Evolutionary conservation across 2,329 filamentous ascomycete species (phyloP).

Genomic region (Aspergillus sp.): DNA sequence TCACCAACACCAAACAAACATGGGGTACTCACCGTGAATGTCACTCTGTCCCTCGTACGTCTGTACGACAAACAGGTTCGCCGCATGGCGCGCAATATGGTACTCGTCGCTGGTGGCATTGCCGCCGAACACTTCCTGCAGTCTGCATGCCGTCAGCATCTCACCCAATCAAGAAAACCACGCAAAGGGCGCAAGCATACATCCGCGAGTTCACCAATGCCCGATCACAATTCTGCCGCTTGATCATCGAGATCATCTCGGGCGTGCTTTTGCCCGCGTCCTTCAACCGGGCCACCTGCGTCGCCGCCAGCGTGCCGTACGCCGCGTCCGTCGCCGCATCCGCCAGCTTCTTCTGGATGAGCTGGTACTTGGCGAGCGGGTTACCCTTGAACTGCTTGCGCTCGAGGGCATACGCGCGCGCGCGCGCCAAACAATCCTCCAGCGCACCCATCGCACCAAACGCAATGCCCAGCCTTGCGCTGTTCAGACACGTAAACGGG

Average conservation of each 20-base stretch:
- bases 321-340: constrained; percentile 89
- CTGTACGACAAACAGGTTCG: constrained; percentile 95
- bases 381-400: constrained; percentile 95
- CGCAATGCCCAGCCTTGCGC: constrained; percentile 87
- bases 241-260: constrained; percentile 97
- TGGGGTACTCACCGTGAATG: constrained; percentile 75
- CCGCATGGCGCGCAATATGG: constrained; percentile 87
- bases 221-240: constrained; percentile 94
- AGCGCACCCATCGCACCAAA: constrained; percentile 91
- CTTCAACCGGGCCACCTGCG: constrained; percentile 90
- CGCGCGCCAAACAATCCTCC: constrained; percentile 81
- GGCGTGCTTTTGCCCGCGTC: constrained; percentile 83
- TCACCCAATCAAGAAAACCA: background rate
- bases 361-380: constrained; percentile 90
- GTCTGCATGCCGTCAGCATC: constrained; percentile 34
- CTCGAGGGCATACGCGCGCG: constrained; percentile 84
- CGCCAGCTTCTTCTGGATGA: constrained; percentile 95
- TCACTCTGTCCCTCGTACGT: constrained; percentile 98
- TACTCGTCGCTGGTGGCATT: constrained; percentile 99
- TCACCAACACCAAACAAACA: background rate
- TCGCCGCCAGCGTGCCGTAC: constrained; percentile 83
- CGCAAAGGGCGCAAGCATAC: constrained; percentile 36
- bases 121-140: constrained; percentile 96
- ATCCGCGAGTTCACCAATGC: constrained; percentile 75
- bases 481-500: constrained; percentile 93